Conservation (phyloP, 495 filamentous ascomycete genomes). For the Physcia stellaris region DNA sequence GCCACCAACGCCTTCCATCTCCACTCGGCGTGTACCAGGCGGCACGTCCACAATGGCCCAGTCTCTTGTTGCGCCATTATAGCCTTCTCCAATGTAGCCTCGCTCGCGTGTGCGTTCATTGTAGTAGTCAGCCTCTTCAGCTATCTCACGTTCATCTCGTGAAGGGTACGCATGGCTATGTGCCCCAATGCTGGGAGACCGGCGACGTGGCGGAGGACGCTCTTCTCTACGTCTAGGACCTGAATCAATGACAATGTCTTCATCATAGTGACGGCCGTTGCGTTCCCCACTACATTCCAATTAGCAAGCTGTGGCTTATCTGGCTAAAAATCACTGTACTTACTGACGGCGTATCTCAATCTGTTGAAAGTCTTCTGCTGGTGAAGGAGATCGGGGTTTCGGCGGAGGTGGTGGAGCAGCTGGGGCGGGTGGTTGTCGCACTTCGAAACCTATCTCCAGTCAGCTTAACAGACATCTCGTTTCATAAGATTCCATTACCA, state of each 20-base stretch:
- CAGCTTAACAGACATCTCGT: neutral
- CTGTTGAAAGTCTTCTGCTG: slow-evolving; percentile 26
- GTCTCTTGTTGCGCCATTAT: slow-evolving; percentile 51
- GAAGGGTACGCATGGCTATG: slow-evolving; percentile 4
- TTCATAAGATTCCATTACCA: slow-evolving; percentile 35
- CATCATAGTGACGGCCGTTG: slow-evolving; percentile 32
- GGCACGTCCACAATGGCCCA: slow-evolving; percentile 72
- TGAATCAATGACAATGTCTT: slow-evolving; percentile 43
- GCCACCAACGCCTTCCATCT: slow-evolving; percentile 60
- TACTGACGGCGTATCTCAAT: slow-evolving; percentile 36
- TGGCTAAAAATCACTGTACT: slow-evolving; percentile 4
- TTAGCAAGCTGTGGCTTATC: neutral
- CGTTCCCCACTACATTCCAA: slow-evolving; percentile 9
- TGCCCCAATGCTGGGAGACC: slow-evolving; percentile 5
- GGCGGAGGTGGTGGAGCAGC: slow-evolving; percentile 24
- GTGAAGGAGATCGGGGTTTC: slow-evolving; percentile 22
- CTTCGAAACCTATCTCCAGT: slow-evolving; percentile 7
- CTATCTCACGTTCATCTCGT: slow-evolving; percentile 11
- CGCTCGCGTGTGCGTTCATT: slow-evolving; percentile 43
- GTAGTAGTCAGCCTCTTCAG: slow-evolving; percentile 53
- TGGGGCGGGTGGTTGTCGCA: slow-evolving; percentile 10
- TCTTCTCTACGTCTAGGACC: slow-evolving; percentile 10
- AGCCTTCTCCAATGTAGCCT: slow-evolving; percentile 51
- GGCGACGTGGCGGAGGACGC: slow-evolving; percentile 10
- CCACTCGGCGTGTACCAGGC: slow-evolving; percentile 60